A percentile compares a stretch with the other conserved stretches of the same genome.
phyloP scores from a whole-genome alignment of 148 eudicot species.

The Silene conica region DNA sequence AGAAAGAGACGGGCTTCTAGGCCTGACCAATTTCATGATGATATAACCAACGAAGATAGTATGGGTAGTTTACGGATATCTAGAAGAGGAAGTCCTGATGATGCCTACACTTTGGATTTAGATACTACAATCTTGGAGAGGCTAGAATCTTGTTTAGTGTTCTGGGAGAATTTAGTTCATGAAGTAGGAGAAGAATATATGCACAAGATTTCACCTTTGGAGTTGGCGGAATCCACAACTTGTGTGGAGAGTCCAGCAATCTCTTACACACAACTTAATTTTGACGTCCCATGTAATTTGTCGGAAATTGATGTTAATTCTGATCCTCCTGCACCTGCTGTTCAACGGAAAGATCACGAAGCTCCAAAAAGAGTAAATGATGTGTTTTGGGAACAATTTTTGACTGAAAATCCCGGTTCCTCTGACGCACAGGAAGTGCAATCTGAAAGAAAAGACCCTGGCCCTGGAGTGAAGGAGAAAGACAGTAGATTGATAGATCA shows the following conservation, averaged over 20 bases:
- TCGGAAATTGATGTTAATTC: conserved; percentile 62
- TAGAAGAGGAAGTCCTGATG: conserved; percentile 38
- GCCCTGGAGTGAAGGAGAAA: conserved; percentile 34
- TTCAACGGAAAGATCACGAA: conserved; percentile 34
- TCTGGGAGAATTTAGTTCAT: conserved; percentile 56
- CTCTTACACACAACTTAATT: conserved; percentile 60
- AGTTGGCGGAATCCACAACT: conserved; percentile 43
- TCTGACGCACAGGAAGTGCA: conserved; percentile 45
- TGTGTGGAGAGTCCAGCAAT: conserved; percentile 55
- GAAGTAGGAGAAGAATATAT: conserved; percentile 25
- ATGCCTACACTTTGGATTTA: conserved; percentile 31
- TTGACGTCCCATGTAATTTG: conserved; percentile 38
- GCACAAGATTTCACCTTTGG: conserved; percentile 37
- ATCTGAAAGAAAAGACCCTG: conserved; percentile 43
- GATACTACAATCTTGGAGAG: conserved; percentile 45
- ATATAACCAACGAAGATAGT: conserved; percentile 31
- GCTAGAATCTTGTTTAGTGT: conserved; percentile 52
- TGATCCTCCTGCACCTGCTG: conserved; percentile 36
- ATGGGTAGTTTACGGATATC: conserved; percentile 18
- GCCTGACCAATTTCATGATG: conserved; percentile 34
- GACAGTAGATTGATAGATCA: conserved; percentile 45
- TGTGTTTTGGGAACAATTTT: conserved; percentile 78
- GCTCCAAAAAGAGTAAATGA: conserved; percentile 61
- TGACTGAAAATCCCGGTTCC: conserved; percentile 86
- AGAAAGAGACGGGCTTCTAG: conserved; percentile 64